phyloP scores from a whole-genome alignment of 78 protist genomes.

The Capsaspora owczarzaki region DNA sequence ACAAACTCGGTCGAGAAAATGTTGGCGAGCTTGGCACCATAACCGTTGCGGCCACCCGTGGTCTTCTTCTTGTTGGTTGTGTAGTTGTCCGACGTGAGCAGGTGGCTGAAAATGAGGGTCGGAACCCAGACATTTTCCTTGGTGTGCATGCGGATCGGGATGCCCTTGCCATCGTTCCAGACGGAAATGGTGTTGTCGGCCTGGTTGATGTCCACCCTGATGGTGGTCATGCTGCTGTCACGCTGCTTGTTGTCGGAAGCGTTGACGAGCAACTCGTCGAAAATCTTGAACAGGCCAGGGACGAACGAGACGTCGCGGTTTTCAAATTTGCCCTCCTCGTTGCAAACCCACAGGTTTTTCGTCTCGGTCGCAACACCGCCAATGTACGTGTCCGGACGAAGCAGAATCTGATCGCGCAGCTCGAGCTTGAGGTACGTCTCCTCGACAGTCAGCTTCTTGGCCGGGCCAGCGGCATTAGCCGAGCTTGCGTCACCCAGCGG shows the following conservation, averaged over 20 bases:
- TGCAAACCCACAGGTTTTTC: constrained; percentile 57
- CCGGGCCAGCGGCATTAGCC: too few species aligned
- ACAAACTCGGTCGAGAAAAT: constrained; percentile 75
- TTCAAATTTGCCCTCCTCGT: constrained; percentile 19
- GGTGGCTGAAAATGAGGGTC: constrained; percentile 92
- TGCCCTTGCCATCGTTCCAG: constrained; percentile 90
- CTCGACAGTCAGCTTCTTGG: constrained; percentile 25
- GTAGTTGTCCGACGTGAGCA: constrained; percentile 82
- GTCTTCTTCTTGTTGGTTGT: constrained; percentile 26
- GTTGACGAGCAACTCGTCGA: constrained; percentile 98
- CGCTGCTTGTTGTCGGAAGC: constrained; percentile 97
- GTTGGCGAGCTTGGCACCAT: constrained; percentile 98
- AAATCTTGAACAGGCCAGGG: constrained; percentile 94
- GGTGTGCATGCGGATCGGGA: constrained; percentile 91
- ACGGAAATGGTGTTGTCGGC: constrained; percentile 45
- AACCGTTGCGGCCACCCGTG: constrained; percentile 94
- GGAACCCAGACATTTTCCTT: constrained; percentile 82
- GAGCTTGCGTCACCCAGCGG: too few species aligned
- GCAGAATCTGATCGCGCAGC: constrained; percentile 86
- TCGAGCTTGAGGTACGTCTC: constrained; percentile 60
- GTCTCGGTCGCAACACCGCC: constrained; percentile 68
- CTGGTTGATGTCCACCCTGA: constrained; percentile 70
- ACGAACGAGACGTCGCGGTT: constrained; percentile 56
- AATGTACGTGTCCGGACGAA: constrained; percentile 96
- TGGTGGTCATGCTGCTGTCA: constrained; percentile 61